Evolutionary conservation across 306 rosid genomes (phyloP).

Genomic region (Arachis stenosperma): DNA sequence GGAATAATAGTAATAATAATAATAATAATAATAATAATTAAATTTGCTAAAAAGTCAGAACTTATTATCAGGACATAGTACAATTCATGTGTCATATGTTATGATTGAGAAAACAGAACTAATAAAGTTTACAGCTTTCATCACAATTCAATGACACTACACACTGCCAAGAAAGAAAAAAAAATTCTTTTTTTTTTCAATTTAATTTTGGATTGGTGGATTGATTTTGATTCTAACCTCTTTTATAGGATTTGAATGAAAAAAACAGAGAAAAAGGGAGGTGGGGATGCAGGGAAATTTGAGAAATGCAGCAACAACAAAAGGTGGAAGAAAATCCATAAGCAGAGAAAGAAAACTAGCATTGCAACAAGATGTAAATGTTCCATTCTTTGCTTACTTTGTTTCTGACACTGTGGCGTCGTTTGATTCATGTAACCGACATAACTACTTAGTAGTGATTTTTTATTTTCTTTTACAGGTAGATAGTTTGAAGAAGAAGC

Average conservation of each 20-base stretch:
- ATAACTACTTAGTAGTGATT: constrained; percentile 18
- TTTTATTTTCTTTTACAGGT: constrained; percentile 55
- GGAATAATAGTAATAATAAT: too few species aligned
- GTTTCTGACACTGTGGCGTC: background rate
- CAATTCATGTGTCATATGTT: too few species aligned
- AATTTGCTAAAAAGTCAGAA: too few species aligned
- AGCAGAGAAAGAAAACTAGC: constrained; percentile 69
- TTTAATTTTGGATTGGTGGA: background rate
- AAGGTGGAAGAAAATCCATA: constrained; percentile 50
- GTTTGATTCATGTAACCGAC: background rate
- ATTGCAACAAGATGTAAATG: constrained; percentile 75
- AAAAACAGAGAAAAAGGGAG: constrained; percentile 5
- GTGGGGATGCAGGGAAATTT: constrained; percentile 63
- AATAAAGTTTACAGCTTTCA: background rate
- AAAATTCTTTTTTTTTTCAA: background rate
- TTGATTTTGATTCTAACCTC: constrained; percentile 28
- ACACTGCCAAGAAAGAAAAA: too few species aligned
- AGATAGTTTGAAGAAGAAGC: constrained; percentile 88
- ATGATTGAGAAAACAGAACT: too few species aligned
- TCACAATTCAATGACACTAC: too few species aligned
- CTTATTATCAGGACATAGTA: too few species aligned
- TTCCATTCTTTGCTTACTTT: constrained; percentile 4
- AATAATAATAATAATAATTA: too few species aligned
- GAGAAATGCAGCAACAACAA: constrained; percentile 37
- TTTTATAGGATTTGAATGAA: constrained; percentile 40